phyloP scores from a whole-genome alignment of 2,329 filamentous ascomycete species.

The Phialophora tarda region DNA sequence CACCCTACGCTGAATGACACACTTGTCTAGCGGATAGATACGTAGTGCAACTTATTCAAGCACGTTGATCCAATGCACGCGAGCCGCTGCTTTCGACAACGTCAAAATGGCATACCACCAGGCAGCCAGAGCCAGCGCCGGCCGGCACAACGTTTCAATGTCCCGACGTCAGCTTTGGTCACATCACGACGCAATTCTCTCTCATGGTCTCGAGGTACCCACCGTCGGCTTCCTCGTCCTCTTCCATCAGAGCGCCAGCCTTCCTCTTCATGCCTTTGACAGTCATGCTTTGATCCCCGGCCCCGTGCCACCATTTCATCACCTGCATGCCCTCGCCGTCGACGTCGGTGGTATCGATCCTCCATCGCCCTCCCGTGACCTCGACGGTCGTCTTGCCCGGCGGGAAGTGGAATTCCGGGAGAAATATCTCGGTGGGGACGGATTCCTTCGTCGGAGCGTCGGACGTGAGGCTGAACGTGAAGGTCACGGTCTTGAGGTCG shows the following conservation, averaged over 20 bases:
- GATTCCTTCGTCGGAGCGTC: slow-evolving; percentile 65
- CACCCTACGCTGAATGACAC: background rate
- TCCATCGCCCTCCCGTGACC: slow-evolving; percentile 87
- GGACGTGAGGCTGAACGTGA: slow-evolving; percentile 72
- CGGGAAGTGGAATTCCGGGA: slow-evolving; percentile 93
- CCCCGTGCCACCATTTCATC: slow-evolving; percentile 90
- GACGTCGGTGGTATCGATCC: slow-evolving; percentile 74
- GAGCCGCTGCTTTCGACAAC: background rate
- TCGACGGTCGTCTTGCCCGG: slow-evolving; percentile 72
- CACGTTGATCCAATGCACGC: background rate
- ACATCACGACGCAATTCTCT: slow-evolving; percentile 54
- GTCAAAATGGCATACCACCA: background rate
- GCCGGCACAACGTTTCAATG: background rate
- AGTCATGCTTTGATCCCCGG: slow-evolving; percentile 79
- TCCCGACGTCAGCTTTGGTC: slow-evolving; percentile 1
- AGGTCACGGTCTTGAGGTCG: slow-evolving; percentile 78
- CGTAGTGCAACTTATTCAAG: background rate
- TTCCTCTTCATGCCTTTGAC: slow-evolving; percentile 75
- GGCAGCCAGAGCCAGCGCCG: background rate
- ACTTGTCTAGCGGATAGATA: background rate
- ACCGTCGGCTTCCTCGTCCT: slow-evolving; percentile 41
- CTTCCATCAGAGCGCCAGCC: slow-evolving; percentile 43
- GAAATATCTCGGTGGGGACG: slow-evolving; percentile 77
- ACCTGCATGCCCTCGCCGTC: slow-evolving; percentile 73
- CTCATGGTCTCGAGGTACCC: slow-evolving; percentile 39